These are phyloP conservation scores for Pugionium dolabratum DNA, from an alignment of 345 rosid species.

Conservation along the genomic window DNA sequence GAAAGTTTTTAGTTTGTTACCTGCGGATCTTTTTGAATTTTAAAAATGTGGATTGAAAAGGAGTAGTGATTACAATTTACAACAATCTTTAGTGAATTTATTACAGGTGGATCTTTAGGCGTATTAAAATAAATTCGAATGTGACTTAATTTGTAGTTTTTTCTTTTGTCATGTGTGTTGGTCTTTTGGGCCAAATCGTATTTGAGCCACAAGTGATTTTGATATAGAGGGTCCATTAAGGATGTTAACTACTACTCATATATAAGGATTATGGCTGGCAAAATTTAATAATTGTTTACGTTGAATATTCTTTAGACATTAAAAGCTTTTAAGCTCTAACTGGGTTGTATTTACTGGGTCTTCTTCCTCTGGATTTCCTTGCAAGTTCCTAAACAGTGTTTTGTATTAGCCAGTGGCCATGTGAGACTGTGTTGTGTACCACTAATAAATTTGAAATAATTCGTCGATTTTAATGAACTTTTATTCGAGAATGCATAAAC, in stretches of 20 bases:
- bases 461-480: too few relatives aligned
- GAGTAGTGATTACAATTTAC: constrained; percentile 1
- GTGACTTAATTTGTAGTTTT: background rate
- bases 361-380: too few relatives aligned
- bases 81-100: background rate
- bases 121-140: background rate
- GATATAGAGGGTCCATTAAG: constrained; percentile 1
- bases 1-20: background rate
- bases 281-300: too few relatives aligned
- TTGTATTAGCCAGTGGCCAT: too few relatives aligned
- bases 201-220: background rate
- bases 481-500: too few relatives aligned
- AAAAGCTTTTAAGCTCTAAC: too few relatives aligned
- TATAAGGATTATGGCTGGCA: too few relatives aligned
- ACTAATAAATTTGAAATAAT: too few relatives aligned
- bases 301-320: too few relatives aligned
- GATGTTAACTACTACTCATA: background rate
- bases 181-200: background rate
- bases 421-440: too few relatives aligned
- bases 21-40: constrained; percentile 32
- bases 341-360: too few relatives aligned
- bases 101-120: background rate
- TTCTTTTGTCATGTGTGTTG: background rate
- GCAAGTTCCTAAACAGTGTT: too few relatives aligned
- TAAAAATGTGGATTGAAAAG: constrained; percentile 13